phyloP scores from a whole-genome alignment of 352 stramenopile genomes.

The Pythium pyrilobum region DNA sequence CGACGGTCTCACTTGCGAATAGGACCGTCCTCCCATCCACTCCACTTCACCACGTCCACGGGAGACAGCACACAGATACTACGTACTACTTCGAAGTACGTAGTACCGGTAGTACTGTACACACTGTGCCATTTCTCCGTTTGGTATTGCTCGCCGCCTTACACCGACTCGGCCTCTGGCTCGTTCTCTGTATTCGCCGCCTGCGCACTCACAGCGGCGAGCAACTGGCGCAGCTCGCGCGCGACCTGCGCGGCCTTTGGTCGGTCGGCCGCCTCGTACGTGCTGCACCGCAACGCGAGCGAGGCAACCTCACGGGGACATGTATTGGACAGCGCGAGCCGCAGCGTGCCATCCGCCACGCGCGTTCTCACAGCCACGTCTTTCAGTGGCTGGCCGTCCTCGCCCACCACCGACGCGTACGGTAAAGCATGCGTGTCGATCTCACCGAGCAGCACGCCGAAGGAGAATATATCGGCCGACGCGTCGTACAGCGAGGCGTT shows the following conservation, averaged over 20 bases:
- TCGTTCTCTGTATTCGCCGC: too few species aligned
- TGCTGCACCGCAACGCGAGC: constrained; percentile 2
- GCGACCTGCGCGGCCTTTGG: background rate
- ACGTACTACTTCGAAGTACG: too few species aligned
- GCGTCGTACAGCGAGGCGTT: constrained; percentile 1
- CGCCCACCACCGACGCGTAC: constrained; percentile 1
- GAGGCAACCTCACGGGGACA: background rate
- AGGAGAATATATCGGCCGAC: constrained; percentile 12
- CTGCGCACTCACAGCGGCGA: too few species aligned
- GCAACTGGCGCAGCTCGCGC: background rate
- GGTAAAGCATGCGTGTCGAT: constrained; percentile 10
- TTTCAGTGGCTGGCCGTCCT: constrained; percentile 2
- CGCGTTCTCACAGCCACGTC: background rate
- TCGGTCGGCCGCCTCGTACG: background rate
- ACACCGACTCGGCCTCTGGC: too few species aligned
- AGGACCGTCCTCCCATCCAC: too few species aligned
- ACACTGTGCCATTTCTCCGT: too few species aligned
- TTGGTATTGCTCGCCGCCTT: too few species aligned
- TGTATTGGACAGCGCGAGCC: background rate
- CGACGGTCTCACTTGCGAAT: too few species aligned
- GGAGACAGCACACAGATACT: too few species aligned
- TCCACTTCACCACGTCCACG: too few species aligned
- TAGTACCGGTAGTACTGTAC: too few species aligned
- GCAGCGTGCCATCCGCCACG: background rate
- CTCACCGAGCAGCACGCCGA: constrained; percentile 15